phyloP scores from a whole-genome alignment of 2,329 filamentous ascomycete genomes.

The Microsporum ferrugineum region DNA sequence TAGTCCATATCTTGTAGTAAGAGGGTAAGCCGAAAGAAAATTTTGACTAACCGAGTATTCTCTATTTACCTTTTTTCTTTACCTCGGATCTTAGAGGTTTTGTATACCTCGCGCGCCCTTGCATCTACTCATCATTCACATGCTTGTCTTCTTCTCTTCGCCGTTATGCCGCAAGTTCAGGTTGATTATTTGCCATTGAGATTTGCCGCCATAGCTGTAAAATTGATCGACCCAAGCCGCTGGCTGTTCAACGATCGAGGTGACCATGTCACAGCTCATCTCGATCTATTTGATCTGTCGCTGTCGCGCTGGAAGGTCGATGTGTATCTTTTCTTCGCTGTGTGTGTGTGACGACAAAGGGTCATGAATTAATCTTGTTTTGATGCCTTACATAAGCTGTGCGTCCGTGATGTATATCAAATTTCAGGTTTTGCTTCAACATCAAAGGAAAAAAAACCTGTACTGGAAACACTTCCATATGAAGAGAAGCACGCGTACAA shows the following conservation, averaged over 20 bases:
- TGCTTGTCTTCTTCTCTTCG: neutral
- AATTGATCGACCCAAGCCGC: neutral
- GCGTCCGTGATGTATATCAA: too few species aligned
- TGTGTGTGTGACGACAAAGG: neutral
- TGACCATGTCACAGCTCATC: neutral
- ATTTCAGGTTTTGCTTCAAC: too few species aligned
- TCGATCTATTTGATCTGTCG: neutral
- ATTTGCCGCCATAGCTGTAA: neutral
- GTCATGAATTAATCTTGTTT: too few species aligned
- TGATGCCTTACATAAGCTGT: too few species aligned
- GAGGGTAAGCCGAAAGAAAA: neutral
- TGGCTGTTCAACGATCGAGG: neutral
- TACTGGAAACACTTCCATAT: neutral
- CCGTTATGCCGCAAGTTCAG: neutral
- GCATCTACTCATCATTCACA: neutral
- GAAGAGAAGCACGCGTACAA: neutral
- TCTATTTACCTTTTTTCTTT: neutral
- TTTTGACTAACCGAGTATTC: neutral
- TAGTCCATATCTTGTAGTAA: neutral
- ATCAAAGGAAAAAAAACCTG: neutral
- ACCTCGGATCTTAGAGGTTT: slow-evolving; percentile 1
- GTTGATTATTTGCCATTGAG: neutral
- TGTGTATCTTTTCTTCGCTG: neutral
- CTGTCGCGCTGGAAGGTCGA: neutral
- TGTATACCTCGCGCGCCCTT: neutral